Base-by-base conservation (phyloP, 2,329 filamentous ascomycete species). In the Penicillium sp. region DNA sequence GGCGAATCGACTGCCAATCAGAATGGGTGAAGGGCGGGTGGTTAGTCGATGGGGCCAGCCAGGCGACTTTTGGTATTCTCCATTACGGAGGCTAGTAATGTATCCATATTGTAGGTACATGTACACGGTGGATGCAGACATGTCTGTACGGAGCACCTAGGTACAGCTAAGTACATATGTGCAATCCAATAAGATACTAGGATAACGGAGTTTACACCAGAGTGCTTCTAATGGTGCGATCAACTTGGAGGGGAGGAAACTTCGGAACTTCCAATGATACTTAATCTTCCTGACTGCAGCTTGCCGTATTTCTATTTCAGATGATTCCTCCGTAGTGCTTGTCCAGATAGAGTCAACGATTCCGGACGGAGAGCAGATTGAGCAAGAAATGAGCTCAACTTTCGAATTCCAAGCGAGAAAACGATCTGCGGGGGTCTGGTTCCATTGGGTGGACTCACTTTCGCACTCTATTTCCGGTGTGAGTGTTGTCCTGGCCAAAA, bases 1-100 rank as follows among this genome's bases (percentile, higher is more conserved):
- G 14, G 43, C 36, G 43, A 44, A 48, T 29, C 34, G 40, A 51
- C 26, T 43, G 19, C 48, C 34, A 55, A 51, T 51, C 34, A 55
- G 16, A 19, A 16, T 31, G 24, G 10, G 11, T n/a, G 24, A 21
- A 3, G 13, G 11, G 11, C 16, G 16, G 34, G 34, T n/a, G 16
- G 16, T 37, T 18, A 5, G 34, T 37, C 8, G 5, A 16, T 43
- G 39, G 39, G 39, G 23, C 23, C n/a, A 43, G 23, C 33, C 29
- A 28, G 48, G 16, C 39, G 39, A 37, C 40, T 44, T 23, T 23
- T 23, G 19, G 37, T 40, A 40, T 40, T 40, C 37, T 24, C 37
- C 21, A 40, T 26, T 43, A 43, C 39, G 24, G 39, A 18, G 39
- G n/a, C 39, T 43, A 43, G 39, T 43, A 43, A 43, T 43, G 18